phyloP scores from a whole-genome alignment of 257 asterid genomes.

The Lithospermum erythrorhizon region DNA sequence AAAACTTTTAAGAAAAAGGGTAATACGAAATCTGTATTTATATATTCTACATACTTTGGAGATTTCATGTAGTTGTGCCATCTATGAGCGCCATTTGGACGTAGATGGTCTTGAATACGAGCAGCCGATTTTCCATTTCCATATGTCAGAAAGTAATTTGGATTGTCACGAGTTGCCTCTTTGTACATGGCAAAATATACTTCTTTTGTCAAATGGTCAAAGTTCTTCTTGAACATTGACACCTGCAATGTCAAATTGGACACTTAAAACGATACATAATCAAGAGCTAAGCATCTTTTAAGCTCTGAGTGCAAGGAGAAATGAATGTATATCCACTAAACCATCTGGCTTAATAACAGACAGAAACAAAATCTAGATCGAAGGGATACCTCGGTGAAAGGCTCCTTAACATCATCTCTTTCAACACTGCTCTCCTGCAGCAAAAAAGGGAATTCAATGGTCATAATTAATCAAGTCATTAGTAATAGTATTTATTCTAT shows the following conservation, averaged over 20 bases:
- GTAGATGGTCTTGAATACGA: constrained; percentile 68
- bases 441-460: not conserved
- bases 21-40: not conserved
- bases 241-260: constrained; percentile 22
- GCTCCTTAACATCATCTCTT: constrained; percentile 35
- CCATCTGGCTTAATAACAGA: not conserved
- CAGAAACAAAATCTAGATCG: not conserved
- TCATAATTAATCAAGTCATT: not conserved
- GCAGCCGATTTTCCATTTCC: constrained; percentile 77
- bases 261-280: not conserved
- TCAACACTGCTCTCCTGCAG: constrained; percentile 43
- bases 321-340: not conserved
- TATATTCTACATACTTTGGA: constrained; percentile 38
- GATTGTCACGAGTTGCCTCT: constrained; percentile 62
- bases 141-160: constrained; percentile 71
- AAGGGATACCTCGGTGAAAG: constrained; percentile 39
- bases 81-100: constrained; percentile 82
- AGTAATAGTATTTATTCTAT: not conserved
- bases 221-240: constrained; percentile 82
- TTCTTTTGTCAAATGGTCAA: constrained; percentile 51
- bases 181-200: constrained; percentile 42
- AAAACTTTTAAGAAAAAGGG: not conserved
- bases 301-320: not conserved
- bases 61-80: constrained; percentile 73
- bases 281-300: not conserved